Evolutionary conservation across 2,329 filamentous ascomycete genomes (phyloP).

Genomic region (Lachnellula occidentalis): DNA sequence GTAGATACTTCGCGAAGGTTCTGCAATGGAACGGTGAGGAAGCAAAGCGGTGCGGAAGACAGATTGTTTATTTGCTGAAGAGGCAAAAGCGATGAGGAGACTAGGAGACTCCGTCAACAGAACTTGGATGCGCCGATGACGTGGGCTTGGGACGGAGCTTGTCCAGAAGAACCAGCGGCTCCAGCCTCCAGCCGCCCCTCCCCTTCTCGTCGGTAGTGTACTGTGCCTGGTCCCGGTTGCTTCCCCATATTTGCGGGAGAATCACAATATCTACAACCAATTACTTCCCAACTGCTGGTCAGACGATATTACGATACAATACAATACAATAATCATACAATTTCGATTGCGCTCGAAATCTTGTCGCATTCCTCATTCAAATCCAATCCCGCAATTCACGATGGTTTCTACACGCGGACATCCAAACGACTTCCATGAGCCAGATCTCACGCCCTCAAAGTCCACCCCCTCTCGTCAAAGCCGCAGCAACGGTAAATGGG

Average conservation of each 20-base stretch:
- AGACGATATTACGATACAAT: background rate
- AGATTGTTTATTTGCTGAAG: constrained; percentile 11
- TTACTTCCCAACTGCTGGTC: background rate
- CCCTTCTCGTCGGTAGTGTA: no score
- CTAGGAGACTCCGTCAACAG: background rate
- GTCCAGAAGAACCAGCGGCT: background rate
- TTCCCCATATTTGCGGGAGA: background rate
- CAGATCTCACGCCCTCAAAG: constrained; percentile 22
- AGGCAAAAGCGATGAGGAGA: constrained; percentile 2
- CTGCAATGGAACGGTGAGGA: constrained; percentile 11
- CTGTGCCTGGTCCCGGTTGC: background rate
- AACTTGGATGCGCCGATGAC: constrained; percentile 13
- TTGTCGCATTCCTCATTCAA: background rate
- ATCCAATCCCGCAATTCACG: constrained; percentile 5
- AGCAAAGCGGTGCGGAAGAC: constrained; percentile 15
- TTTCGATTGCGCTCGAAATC: no score
- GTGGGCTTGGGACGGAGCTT: constrained; percentile 1
- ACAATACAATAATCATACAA: no score
- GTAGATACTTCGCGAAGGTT: constrained; percentile 8
- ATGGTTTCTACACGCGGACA: constrained; percentile 55
- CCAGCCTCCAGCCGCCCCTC: background rate
- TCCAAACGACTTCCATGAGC: constrained; percentile 42
- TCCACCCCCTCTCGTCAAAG: constrained; percentile 9
- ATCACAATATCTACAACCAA: background rate
- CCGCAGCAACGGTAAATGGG: constrained; percentile 38